Evolutionary conservation across 345 rosid genomes (phyloP), one percentile per base, ranked within the genome.

Genomic region (Psidium guajava): DNA sequence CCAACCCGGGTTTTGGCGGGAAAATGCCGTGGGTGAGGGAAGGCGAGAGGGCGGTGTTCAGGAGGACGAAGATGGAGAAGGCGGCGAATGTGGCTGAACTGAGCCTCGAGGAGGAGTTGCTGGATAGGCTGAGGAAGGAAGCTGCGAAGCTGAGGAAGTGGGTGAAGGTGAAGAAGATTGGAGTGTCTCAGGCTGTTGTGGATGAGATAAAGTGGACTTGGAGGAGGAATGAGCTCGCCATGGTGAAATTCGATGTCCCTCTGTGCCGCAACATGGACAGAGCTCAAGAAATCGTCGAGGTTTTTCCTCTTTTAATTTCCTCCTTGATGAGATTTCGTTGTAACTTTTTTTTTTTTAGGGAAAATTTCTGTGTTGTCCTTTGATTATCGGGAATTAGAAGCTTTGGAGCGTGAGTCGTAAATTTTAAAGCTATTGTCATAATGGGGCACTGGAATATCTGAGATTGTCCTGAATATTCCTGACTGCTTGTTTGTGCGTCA

Each of bases 81-180:
- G 90, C 87, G 81, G 88, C 85, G 85, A 90, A 89, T 61, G 88
- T 86, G 42, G 95, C 94, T 16, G 95, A 95, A 86, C 89, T 89
- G 90, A 85, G 82, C 57, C 92, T 94, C 27, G 98, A 94, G 40
- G 84, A 88, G 88, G 92, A 84, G 58, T 87, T 91, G 90, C 89
- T 95, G 82, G 82, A 53, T 87, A 94, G 91, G 86, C 88, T 96
- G 91, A 92, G 96, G 90, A 82, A 32, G 52, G 94, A 92, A 83
- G 98, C 93, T 84, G 81, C 83, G 36, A 89, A 84, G 89, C 89
- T 96, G 93, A 92, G 92, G 90, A 90, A 91, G 82, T 96, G 98
- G 98, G 93, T 95, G 83, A 96, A 94, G 91, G 98, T 95, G 86
- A 92, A 88, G 89, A 96, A 95, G 92, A 95, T 95, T 51, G 98